Conservation (phyloP, 2,329 filamentous ascomycete genomes). For the Aspergillus ustus region DNA sequence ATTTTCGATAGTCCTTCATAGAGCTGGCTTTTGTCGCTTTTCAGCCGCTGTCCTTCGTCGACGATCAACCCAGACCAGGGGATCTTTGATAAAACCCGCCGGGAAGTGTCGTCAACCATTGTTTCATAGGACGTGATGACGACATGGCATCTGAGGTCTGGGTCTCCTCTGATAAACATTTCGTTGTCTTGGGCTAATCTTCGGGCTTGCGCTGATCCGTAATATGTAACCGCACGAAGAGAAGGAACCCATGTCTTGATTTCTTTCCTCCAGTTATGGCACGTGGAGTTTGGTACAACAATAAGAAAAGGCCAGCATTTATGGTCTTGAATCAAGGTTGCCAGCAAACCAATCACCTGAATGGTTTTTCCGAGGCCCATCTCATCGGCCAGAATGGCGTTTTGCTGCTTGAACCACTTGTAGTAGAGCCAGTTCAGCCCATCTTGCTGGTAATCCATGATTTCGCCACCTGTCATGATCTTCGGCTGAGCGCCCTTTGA, state of each 20-base stretch:
- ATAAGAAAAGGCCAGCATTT: constrained; percentile 90
- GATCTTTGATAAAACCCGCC: constrained; percentile 68
- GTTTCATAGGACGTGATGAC: constrained; percentile 96
- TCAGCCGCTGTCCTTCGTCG: constrained; percentile 93
- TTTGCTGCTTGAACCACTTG: constrained; percentile 81
- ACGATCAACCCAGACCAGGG: constrained; percentile 89
- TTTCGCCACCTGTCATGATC: constrained; percentile 73
- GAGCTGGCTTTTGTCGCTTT: constrained; percentile 85
- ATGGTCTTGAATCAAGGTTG: constrained; percentile 70
- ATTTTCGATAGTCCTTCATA: constrained; percentile 76
- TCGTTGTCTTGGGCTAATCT: constrained; percentile 81
- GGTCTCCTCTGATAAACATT: constrained; percentile 69
- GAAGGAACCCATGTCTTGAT: constrained; percentile 91
- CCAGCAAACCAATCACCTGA: constrained; percentile 83
- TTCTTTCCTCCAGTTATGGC: constrained; percentile 96
- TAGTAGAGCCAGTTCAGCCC: constrained; percentile 95
- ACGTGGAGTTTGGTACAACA: constrained; percentile 92
- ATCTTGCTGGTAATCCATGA: constrained; percentile 93
- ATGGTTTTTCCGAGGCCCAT: constrained; percentile 99
- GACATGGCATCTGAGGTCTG: constrained; percentile 81
- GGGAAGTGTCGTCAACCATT: constrained; percentile 73
- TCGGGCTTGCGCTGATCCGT: constrained; percentile 75
- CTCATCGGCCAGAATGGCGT: constrained; percentile 91
- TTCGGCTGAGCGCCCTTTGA: constrained; percentile 73
- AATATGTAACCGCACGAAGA: constrained; percentile 88